Evolutionary conservation across 139 green algal species (phyloP).

Genomic region (Coelastrella sp.): DNA sequence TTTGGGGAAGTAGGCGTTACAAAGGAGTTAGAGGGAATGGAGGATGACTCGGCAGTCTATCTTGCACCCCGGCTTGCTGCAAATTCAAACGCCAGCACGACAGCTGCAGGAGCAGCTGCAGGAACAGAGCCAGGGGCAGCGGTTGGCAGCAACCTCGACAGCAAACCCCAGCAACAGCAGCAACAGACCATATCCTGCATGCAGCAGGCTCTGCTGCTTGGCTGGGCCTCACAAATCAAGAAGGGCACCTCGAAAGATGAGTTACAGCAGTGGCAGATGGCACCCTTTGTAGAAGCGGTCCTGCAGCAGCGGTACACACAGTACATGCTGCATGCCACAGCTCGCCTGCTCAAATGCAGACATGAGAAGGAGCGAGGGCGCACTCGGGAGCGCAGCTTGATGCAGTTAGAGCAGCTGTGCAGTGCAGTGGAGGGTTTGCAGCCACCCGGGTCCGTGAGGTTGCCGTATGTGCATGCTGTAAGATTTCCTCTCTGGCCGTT

Average conservation of each 20-base stretch:
- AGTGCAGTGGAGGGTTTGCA: not conserved
- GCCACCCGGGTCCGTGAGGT: slow-evolving; percentile 22
- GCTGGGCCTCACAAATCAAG: slow-evolving; percentile 66
- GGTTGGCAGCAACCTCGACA: not conserved
- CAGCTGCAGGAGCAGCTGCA: too few species aligned
- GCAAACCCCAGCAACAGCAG: slow-evolving; percentile 7
- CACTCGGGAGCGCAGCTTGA: slow-evolving; percentile 84
- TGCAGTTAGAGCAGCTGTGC: slow-evolving; percentile 79
- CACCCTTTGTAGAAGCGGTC: slow-evolving; percentile 87
- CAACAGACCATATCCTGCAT: slow-evolving; percentile 50
- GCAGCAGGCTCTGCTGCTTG: slow-evolving; percentile 87
- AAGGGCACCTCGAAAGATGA: slow-evolving; percentile 73
- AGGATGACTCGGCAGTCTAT: slow-evolving; percentile 68
- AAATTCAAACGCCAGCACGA: not conserved
- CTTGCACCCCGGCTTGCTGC: slow-evolving; percentile 51
- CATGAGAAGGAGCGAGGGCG: slow-evolving; percentile 82
- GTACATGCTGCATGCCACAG: slow-evolving; percentile 64
- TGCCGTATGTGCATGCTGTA: slow-evolving; percentile 62
- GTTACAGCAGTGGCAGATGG: slow-evolving; percentile 80
- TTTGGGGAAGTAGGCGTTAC: slow-evolving; percentile 22
- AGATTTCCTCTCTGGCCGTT: slow-evolving; percentile 65
- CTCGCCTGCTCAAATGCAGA: slow-evolving; percentile 63
- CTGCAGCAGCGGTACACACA: slow-evolving; percentile 68
- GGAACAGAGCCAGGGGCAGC: not conserved
- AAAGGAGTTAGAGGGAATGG: slow-evolving; percentile 59